phyloP scores from a whole-genome alignment of 2,329 filamentous ascomycete genomes.

The Cladophialophora exuberans region DNA sequence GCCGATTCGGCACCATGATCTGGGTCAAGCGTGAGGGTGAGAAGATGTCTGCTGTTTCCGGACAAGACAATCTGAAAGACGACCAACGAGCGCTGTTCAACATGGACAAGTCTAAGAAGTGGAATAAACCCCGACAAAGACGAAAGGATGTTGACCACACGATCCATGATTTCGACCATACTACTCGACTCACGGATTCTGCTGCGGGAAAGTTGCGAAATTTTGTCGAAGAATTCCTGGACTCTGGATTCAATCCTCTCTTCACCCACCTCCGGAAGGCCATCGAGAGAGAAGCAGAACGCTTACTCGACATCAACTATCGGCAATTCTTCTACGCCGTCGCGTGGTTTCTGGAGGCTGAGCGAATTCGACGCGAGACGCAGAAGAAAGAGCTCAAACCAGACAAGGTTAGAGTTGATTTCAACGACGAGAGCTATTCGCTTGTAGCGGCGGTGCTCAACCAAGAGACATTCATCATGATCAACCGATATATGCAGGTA shows the following conservation, averaged over 20 bases:
- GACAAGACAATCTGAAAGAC: conserved; percentile 80
- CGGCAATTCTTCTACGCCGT: conserved; percentile 91
- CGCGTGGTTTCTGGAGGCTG: conserved; percentile 89
- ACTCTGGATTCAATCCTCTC: conserved; percentile 91
- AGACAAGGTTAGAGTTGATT: conserved; percentile 51
- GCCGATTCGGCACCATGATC: conserved; percentile 94
- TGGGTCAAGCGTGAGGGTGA: conserved; percentile 89
- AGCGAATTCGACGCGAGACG: conserved; percentile 69
- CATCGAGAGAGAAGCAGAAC: conserved; percentile 84
- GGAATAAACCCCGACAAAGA: conserved; percentile 74
- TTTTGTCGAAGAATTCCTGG: conserved; percentile 92
- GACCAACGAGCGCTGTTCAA: conserved; percentile 75
- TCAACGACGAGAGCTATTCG: conserved; percentile 75
- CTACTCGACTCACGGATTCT: conserved; percentile 68
- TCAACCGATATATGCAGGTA: conserved; percentile 81
- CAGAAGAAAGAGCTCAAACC: conserved; percentile 59
- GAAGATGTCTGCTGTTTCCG: conserved; percentile 83
- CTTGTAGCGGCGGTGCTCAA: conserved; percentile 88
- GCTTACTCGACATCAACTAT: conserved; percentile 75
- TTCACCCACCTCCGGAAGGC: conserved; percentile 85
- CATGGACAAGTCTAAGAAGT: conserved; percentile 89
- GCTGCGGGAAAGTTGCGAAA: conserved; percentile 76
- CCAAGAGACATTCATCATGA: conserved; percentile 89
- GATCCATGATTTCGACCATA: conserved; percentile 74
- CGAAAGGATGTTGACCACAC: conserved; percentile 63